A percentile compares a stretch with the other conserved stretches of the same genome.
phyloP scores from a whole-genome alignment of 306 rosid species.

The Quercus aquifolioides region DNA sequence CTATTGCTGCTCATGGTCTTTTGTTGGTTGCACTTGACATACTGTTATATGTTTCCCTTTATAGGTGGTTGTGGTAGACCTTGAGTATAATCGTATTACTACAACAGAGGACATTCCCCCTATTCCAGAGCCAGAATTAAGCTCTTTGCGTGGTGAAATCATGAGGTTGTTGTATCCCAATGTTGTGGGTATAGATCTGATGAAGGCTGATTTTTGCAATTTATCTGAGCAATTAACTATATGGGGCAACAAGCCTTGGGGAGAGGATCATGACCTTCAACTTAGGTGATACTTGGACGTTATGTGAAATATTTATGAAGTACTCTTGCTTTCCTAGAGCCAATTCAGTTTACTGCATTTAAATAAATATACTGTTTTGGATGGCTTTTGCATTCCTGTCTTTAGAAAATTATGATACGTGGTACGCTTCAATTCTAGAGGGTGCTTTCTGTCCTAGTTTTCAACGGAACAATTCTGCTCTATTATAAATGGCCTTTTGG shows the following conservation, averaged over 20 bases:
- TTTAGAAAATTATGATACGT: not conserved
- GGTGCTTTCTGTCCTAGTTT: slow-evolving; percentile 6
- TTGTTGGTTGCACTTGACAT: not conserved
- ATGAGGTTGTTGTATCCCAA: slow-evolving; percentile 73
- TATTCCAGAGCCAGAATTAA: slow-evolving; percentile 87
- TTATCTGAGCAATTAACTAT: slow-evolving; percentile 55
- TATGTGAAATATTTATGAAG: slow-evolving; percentile 23
- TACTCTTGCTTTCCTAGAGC: slow-evolving; percentile 16
- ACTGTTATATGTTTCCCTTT: slow-evolving; percentile 14
- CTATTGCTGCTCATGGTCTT: not conserved
- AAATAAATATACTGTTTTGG: not conserved
- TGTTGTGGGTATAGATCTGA: slow-evolving; percentile 82
- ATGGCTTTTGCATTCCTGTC: not conserved
- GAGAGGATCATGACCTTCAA: slow-evolving; percentile 90
- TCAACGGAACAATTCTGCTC: slow-evolving; percentile 16
- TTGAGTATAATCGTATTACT: slow-evolving; percentile 76
- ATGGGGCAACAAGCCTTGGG: slow-evolving; percentile 76
- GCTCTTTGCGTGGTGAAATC: slow-evolving; percentile 74
- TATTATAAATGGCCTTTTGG: slow-evolving; percentile 1
- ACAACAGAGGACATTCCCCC: slow-evolving; percentile 96
- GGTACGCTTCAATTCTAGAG: slow-evolving; percentile 1
- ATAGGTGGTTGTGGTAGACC: slow-evolving; percentile 98
- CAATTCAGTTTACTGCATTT: not conserved
- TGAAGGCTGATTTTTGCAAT: slow-evolving; percentile 55
- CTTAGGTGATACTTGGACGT: slow-evolving; percentile 68